A percentile compares a stretch with the other conserved stretches of the same genome.
phyloP scores from a whole-genome alignment of 495 filamentous ascomycete species.

The Pyrenula aspistea region DNA sequence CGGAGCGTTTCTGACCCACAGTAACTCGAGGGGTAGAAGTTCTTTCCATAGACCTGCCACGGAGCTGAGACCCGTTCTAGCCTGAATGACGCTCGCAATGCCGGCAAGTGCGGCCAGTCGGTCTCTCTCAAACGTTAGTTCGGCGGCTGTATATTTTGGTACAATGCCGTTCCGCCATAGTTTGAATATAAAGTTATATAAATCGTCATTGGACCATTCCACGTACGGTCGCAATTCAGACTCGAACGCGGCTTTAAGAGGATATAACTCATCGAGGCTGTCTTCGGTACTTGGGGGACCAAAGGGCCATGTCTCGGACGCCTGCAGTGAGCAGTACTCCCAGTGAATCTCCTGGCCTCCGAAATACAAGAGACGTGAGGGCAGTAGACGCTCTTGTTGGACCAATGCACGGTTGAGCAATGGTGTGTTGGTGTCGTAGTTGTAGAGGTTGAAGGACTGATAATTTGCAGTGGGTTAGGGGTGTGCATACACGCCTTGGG shows the following conservation, averaged over 20 bases:
- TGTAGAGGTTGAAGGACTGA: not conserved
- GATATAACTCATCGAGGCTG: not conserved
- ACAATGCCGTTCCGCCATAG: not conserved
- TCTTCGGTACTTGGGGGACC: not conserved
- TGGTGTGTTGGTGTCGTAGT: not conserved
- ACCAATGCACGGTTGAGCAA: not conserved
- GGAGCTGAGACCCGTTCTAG: not conserved
- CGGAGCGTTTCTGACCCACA: not conserved
- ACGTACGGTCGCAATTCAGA: not conserved
- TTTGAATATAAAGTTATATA: not conserved
- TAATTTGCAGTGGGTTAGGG: not conserved
- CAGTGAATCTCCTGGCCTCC: conserved; percentile 3
- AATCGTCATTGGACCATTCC: not conserved
- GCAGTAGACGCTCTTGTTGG: conserved; percentile 3
- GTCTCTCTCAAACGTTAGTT: not conserved
- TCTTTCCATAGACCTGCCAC: not conserved
- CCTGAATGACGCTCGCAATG: not conserved
- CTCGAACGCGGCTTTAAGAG: not conserved
- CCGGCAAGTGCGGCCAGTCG: not conserved
- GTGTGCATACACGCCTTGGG: not conserved
- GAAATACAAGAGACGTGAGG: conserved; percentile 6
- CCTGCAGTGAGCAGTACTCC: conserved; percentile 1
- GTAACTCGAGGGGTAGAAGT: not conserved
- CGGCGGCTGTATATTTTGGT: not conserved
- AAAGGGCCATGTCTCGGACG: not conserved